phyloP scores from a whole-genome alignment of 495 filamentous ascomycete genomes.

The Cairneyella variabilis region DNA sequence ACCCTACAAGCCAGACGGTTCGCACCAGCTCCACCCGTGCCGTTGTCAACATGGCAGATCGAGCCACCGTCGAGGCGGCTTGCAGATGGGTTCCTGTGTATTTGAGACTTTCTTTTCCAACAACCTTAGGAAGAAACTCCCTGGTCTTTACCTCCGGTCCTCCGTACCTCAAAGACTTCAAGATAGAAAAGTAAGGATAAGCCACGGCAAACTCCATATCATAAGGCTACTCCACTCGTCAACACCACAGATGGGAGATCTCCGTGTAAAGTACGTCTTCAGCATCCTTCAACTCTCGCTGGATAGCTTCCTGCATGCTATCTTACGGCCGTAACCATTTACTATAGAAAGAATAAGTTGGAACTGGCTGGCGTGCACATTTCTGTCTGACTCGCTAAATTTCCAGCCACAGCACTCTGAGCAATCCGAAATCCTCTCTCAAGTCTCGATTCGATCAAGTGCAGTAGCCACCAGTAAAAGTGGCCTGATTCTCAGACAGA shows the following conservation, averaged over 20 bases:
- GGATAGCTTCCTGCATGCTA: background rate
- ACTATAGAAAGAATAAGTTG: background rate
- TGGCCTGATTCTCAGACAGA: background rate
- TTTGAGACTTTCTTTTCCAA: background rate
- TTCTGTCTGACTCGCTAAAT: background rate
- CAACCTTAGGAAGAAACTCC: too few relatives aligned
- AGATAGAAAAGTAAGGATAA: too few relatives aligned
- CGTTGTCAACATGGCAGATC: background rate
- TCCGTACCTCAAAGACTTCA: too few relatives aligned
- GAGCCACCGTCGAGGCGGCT: background rate
- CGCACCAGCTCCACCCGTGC: too few relatives aligned
- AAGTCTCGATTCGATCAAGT: background rate
- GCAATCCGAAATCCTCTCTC: background rate
- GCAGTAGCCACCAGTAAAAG: background rate
- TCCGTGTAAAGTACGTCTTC: background rate
- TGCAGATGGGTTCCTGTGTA: background rate
- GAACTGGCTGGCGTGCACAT: too few relatives aligned
- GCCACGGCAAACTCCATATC: too few relatives aligned
- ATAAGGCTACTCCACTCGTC: too few relatives aligned
- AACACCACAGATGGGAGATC: too few relatives aligned
- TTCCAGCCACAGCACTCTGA: background rate
- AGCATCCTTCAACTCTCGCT: background rate
- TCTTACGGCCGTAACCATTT: background rate
- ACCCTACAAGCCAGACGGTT: background rate
- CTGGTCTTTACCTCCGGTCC: too few relatives aligned